Conservation (phyloP, 192 early-diverging fungal species). For the Coemansia aciculifera region DNA sequence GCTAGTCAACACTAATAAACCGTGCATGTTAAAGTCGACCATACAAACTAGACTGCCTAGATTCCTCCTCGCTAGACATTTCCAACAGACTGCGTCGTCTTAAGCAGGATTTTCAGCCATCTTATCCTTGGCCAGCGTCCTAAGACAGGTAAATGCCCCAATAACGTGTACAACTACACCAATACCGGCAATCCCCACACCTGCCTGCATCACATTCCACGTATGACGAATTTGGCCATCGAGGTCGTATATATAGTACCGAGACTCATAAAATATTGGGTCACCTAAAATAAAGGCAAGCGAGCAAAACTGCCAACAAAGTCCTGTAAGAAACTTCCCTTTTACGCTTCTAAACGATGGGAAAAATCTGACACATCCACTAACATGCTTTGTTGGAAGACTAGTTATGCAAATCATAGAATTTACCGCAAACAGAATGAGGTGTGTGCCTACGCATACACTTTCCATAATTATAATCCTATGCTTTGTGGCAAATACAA, state of each 20-base stretch:
- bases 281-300: neutral
- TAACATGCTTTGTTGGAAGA: neutral
- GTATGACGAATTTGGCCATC: neutral
- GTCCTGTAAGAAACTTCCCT: neutral
- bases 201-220: neutral
- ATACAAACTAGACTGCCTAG: neutral
- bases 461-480: neutral
- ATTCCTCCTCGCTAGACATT: neutral
- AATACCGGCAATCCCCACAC: neutral
- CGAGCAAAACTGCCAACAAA: neutral
- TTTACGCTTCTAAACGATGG: neutral
- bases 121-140: neutral
- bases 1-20: too few species aligned
- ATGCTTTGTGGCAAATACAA: neutral
- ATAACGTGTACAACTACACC: neutral
- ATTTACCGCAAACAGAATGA: neutral
- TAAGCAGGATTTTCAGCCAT: too few species aligned
- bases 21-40: neutral
- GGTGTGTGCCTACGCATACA: neutral
- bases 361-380: neutral
- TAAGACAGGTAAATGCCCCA: neutral
- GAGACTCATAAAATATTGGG: neutral
- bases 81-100: too few species aligned
- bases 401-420: neutral
- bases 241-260: neutral